Evolutionary conservation across 352 stramenopile genomes (phyloP).

Genomic region (Phytopythium litorale): DNA sequence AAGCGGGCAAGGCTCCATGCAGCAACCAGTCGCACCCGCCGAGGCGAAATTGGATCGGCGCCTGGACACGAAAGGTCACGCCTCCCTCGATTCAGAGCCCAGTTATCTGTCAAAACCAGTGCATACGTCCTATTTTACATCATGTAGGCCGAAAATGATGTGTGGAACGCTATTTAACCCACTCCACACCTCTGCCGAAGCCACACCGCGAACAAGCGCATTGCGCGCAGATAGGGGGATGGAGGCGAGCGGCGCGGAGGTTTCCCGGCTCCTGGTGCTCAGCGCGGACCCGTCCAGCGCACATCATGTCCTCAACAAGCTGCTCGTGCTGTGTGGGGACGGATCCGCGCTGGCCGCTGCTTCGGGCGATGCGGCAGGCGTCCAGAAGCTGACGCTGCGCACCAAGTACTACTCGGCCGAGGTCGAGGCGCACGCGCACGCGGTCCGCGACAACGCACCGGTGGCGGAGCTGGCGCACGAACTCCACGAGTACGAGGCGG

Average conservation of each 20-base stretch:
- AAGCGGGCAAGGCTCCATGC: background rate
- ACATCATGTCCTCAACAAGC: slow-evolving; percentile 15
- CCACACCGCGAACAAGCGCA: background rate
- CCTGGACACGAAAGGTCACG: background rate
- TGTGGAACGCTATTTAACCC: background rate
- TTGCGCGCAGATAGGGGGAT: background rate
- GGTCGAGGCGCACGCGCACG: slow-evolving; percentile 49
- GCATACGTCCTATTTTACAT: too few relatives aligned
- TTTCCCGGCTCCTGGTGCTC: slow-evolving; percentile 43
- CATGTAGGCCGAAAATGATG: too few relatives aligned
- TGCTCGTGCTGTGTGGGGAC: slow-evolving; percentile 32
- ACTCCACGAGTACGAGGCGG: slow-evolving; percentile 48
- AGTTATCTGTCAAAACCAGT: too few relatives aligned
- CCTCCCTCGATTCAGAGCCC: too few relatives aligned
- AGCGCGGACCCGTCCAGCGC: slow-evolving; percentile 24
- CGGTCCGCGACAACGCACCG: slow-evolving; percentile 35
- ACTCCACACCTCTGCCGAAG: background rate
- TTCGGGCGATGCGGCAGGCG: slow-evolving; percentile 3
- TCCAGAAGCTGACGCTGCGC: slow-evolving; percentile 31
- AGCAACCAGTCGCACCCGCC: background rate
- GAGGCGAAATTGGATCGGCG: background rate
- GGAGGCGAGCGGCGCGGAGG: slow-evolving; percentile 7
- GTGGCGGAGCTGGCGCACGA: slow-evolving; percentile 31
- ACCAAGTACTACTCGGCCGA: slow-evolving; percentile 72
- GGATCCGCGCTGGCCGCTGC: background rate